These are phyloP conservation scores for Climacium dendroides DNA, from an alignment of 225 moss, liverwort and hornwort species.

Conservation along the genomic window DNA sequence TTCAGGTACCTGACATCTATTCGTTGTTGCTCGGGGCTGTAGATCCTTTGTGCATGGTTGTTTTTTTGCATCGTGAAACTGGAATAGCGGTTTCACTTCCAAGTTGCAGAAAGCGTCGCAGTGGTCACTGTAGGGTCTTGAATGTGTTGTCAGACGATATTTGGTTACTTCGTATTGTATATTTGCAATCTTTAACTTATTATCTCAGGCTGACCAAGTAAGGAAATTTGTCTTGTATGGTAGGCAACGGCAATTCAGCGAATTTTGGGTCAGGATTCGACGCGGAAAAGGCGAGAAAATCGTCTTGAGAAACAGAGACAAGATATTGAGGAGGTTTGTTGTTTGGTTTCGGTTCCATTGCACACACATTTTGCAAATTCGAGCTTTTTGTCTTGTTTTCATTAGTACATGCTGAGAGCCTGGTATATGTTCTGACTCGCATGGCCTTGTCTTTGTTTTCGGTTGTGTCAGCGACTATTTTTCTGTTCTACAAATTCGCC, in stretches of 20 bases:
- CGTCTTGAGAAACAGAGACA: conserved; percentile 80
- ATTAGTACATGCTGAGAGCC: background rate
- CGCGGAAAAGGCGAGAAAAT: conserved; percentile 90
- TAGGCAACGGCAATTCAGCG: conserved; percentile 95
- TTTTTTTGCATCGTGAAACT: background rate
- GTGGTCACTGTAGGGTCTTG: background rate
- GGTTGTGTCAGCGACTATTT: too few relatives aligned
- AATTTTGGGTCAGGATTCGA: conserved; percentile 89
- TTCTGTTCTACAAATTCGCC: too few relatives aligned
- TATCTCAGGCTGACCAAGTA: background rate
- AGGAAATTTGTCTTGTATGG: background rate
- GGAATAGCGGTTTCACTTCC: background rate
- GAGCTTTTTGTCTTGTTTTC: background rate
- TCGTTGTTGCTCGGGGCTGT: background rate
- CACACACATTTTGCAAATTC: background rate
- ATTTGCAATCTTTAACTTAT: background rate
- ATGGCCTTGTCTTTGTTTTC: too few relatives aligned
- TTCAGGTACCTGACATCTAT: conserved; percentile 37
- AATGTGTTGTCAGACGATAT: background rate
- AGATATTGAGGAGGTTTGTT: conserved; percentile 67
- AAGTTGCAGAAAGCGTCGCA: background rate
- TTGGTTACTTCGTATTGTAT: background rate
- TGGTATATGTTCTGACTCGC: background rate
- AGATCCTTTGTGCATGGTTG: background rate
- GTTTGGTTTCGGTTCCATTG: background rate